Evolutionary conservation across 2,329 filamentous ascomycete species (phyloP).

Genomic region (Aspergillus eucalypticola): DNA sequence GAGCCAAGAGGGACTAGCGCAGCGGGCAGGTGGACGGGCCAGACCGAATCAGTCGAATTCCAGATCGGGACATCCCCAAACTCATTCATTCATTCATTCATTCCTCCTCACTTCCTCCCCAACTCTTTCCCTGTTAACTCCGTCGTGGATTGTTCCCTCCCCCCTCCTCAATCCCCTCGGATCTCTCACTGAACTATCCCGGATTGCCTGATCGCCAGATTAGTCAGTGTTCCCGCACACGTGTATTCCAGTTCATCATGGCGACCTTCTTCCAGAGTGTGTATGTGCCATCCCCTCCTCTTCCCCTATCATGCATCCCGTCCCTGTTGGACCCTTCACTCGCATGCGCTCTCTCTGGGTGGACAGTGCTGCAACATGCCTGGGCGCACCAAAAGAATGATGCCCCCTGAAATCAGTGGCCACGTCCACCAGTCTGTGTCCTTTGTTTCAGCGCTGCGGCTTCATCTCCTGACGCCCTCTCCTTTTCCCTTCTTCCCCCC

Average conservation of each 20-base stretch:
- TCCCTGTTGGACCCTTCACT: constrained; percentile 23
- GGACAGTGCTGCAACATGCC: not conserved
- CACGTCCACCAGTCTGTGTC: not conserved
- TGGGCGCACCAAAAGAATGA: not conserved
- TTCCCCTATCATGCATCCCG: constrained; percentile 15
- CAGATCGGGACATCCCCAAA: not conserved
- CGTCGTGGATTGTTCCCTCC: not conserved
- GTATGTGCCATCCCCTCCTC: constrained; percentile 39
- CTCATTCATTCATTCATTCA: constrained; percentile 8
- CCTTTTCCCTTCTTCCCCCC: constrained; percentile 13
- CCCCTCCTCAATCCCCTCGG: constrained; percentile 2
- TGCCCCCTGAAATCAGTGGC: constrained; percentile 1
- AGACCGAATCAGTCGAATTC: constrained; percentile 17
- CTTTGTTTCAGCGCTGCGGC: constrained; percentile 4
- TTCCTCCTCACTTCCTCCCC: constrained; percentile 1
- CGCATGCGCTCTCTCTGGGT: constrained; percentile 22
- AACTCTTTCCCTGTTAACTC: constrained; percentile 4
- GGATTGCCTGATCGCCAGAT: not conserved
- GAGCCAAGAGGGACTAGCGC: constrained; percentile 24
- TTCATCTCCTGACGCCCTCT: constrained; percentile 7
- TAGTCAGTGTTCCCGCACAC: not conserved
- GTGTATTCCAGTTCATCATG: constrained; percentile 34
- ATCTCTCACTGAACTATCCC: not conserved
- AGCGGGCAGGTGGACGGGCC: constrained; percentile 21
- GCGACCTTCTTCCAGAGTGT: constrained; percentile 53